A percentile compares a stretch with the other conserved stretches of the same genome.
These are phyloP conservation scores for Mucor racemosus DNA, from an alignment of 371 early-diverging fungal species.

Conservation along the genomic window DNA sequence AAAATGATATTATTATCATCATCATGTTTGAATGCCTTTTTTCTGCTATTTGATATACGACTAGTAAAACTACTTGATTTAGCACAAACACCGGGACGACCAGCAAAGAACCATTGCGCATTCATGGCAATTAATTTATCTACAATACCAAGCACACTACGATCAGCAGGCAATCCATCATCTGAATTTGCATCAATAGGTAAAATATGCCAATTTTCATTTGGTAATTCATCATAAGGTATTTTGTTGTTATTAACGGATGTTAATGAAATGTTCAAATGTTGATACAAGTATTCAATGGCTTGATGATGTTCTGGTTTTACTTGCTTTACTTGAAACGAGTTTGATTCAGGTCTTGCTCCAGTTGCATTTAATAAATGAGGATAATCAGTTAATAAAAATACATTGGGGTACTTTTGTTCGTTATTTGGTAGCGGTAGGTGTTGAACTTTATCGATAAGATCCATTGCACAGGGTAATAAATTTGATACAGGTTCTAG, in stretches of 20 bases:
- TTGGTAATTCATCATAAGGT: constrained; percentile 77
- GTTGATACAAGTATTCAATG: constrained; percentile 38
- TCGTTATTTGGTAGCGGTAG: neutral
- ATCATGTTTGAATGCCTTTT: constrained; percentile 17
- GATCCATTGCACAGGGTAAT: constrained; percentile 43
- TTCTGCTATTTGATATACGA: constrained; percentile 31
- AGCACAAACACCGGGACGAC: constrained; percentile 45
- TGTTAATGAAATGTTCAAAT: constrained; percentile 37
- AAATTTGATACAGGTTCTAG: constrained; percentile 46
- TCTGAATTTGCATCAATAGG: constrained; percentile 26
- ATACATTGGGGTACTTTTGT: constrained; percentile 31
- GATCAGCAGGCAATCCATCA: constrained; percentile 24
- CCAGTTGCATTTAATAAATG: constrained; percentile 36
- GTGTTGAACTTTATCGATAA: constrained; percentile 34
- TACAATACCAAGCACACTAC: constrained; percentile 46
- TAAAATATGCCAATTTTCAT: constrained; percentile 60
- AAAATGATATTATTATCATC: constrained; percentile 18
- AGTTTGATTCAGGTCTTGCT: constrained; percentile 47
- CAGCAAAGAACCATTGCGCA: constrained; percentile 54
- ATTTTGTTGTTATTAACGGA: constrained; percentile 8
- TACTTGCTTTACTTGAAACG: constrained; percentile 38
- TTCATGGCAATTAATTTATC: constrained; percentile 56
- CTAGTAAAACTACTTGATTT: constrained; percentile 49
- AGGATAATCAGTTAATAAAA: constrained; percentile 54
- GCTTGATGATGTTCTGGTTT: constrained; percentile 47